These are phyloP conservation scores for Pseudonitzschia delicatissima DNA, from an alignment of 108 stramenopile genomes.

Conservation along the genomic window DNA sequence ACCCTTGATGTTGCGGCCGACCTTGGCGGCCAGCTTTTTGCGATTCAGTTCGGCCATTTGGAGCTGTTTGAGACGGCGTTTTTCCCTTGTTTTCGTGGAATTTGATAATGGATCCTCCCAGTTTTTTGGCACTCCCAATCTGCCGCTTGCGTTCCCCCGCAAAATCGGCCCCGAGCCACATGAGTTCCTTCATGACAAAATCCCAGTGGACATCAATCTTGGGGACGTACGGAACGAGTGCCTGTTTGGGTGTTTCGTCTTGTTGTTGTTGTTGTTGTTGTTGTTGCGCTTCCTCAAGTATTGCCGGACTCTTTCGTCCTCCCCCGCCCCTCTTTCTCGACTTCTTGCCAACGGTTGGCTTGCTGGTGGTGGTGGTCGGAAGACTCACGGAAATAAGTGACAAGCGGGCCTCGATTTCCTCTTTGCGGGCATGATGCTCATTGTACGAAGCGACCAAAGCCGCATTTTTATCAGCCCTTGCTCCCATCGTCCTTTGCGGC, in stretches of 20 bases:
- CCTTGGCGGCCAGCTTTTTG: conserved; percentile 41
- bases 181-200: conserved; percentile 70
- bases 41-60: conserved; percentile 54
- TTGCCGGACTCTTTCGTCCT: too few species aligned
- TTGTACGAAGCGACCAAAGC: conserved; percentile 1
- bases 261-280: background rate
- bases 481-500: background rate
- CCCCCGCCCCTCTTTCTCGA: too few species aligned
- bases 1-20: conserved; percentile 4
- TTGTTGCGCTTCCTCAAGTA: background rate
- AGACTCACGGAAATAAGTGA: conserved; percentile 9
- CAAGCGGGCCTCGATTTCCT: conserved; percentile 19
- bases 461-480: too few species aligned
- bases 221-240: conserved; percentile 20
- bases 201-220: conserved; percentile 78
- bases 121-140: conserved; percentile 47
- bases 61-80: conserved; percentile 38
- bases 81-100: conserved; percentile 43
- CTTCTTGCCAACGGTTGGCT: background rate
- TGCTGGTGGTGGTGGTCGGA: background rate
- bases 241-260: background rate
- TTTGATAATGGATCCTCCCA: conserved; percentile 44
- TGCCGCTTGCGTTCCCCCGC: conserved; percentile 80
- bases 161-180: conserved; percentile 80
- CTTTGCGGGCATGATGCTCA: conserved; percentile 16